Conservation (phyloP, 495 filamentous ascomycete species). For the Hypomontagnella submonticulosa region DNA sequence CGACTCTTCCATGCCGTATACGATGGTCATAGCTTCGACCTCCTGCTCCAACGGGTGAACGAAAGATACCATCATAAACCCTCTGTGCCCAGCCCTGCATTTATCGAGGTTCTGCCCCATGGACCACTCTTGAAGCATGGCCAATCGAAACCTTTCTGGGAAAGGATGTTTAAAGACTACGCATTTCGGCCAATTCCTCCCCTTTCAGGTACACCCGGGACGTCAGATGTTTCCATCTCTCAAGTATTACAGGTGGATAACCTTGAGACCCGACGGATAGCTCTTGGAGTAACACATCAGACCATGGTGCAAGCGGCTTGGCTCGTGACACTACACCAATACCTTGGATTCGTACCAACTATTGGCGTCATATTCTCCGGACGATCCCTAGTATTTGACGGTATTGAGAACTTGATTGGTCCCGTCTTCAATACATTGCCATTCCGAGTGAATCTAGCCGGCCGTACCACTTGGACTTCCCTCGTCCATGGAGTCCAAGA, state of each 20-base stretch:
- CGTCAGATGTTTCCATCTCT: slow-evolving; percentile 29
- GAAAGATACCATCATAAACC: slow-evolving; percentile 53
- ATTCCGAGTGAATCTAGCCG: slow-evolving; percentile 62
- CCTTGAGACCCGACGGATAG: slow-evolving; percentile 59
- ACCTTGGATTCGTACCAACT: slow-evolving; percentile 50
- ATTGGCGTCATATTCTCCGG: slow-evolving; percentile 79
- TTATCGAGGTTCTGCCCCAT: slow-evolving; percentile 63
- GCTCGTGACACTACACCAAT: slow-evolving; percentile 64
- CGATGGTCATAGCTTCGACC: slow-evolving; percentile 80
- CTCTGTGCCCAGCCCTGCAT: slow-evolving; percentile 54
- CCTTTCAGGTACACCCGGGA: slow-evolving; percentile 9
- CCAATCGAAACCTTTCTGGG: slow-evolving; percentile 76
- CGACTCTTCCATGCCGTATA: slow-evolving; percentile 89
- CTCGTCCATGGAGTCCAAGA: slow-evolving; percentile 67
- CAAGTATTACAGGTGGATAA: slow-evolving; percentile 43
- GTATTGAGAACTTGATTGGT: slow-evolving; percentile 76
- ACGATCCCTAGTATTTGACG: slow-evolving; percentile 70
- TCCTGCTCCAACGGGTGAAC: slow-evolving; percentile 70
- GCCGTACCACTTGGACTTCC: slow-evolving; percentile 60
- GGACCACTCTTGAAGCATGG: slow-evolving; percentile 67
- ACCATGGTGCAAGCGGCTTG: slow-evolving; percentile 77
- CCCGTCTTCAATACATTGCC: slow-evolving; percentile 94
- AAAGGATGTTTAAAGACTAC: slow-evolving; percentile 59
- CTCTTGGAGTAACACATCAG: slow-evolving; percentile 77
- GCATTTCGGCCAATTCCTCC: slow-evolving; percentile 49